These are phyloP conservation scores for Pezicula radicicola DNA, from an alignment of 2,329 filamentous ascomycete species.

Conservation along the genomic window DNA sequence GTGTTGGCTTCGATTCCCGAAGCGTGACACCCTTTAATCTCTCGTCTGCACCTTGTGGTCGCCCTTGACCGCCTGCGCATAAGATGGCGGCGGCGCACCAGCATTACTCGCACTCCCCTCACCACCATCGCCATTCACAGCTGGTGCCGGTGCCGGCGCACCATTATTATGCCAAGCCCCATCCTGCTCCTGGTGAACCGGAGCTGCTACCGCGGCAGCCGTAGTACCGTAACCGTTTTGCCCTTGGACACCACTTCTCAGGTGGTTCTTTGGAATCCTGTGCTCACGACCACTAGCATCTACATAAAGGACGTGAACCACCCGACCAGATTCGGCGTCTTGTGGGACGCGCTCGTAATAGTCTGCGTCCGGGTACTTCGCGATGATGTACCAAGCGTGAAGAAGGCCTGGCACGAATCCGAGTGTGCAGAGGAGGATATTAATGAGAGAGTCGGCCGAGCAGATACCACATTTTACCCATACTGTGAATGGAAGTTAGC, in stretches of 20 bases:
- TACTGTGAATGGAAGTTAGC: slow-evolving; percentile 49
- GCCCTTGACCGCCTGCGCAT: slow-evolving; percentile 84
- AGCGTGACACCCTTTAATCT: slow-evolving; percentile 14
- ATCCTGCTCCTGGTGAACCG: slow-evolving; percentile 29
- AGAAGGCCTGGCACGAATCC: slow-evolving; percentile 83
- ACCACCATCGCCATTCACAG: slow-evolving; percentile 29
- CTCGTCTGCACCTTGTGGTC: slow-evolving; percentile 81
- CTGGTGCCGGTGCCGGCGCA: slow-evolving; percentile 30
- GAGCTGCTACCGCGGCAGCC: slow-evolving; percentile 25
- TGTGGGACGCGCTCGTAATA: slow-evolving; percentile 64
- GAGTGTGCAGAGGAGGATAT: slow-evolving; percentile 82
- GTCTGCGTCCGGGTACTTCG: slow-evolving; percentile 76
- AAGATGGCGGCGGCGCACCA: slow-evolving; percentile 69
- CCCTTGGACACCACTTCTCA: slow-evolving; percentile 14
- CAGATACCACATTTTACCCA: slow-evolving; percentile 97
- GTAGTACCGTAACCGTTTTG: slow-evolving; percentile 26
- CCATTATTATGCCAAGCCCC: slow-evolving; percentile 29
- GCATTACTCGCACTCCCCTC: slow-evolving; percentile 43
- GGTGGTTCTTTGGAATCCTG: slow-evolving; percentile 23
- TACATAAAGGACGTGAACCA: slow-evolving; percentile 77
- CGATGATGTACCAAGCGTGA: slow-evolving; percentile 98
- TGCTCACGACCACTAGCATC: slow-evolving; percentile 34
- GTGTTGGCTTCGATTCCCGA: too few relatives aligned
- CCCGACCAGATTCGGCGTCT: slow-evolving; percentile 54
- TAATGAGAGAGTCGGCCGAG: slow-evolving; percentile 89